These are phyloP conservation scores for Podospora fimiseda DNA, from an alignment of 495 filamentous ascomycete genomes.

Conservation along the genomic window DNA sequence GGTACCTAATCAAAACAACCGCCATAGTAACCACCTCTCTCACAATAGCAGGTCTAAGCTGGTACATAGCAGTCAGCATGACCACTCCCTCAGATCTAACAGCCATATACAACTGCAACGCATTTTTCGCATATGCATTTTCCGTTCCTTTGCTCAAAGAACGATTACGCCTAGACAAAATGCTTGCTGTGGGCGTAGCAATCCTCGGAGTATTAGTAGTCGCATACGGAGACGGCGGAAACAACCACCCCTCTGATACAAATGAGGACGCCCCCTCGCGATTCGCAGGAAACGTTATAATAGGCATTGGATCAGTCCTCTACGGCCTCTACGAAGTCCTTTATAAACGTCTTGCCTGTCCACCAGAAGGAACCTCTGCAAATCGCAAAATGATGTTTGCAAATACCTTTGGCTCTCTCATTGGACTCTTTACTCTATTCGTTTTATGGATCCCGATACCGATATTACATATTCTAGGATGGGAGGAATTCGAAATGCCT, in stretches of 20 bases:
- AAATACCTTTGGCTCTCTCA: slow-evolving; percentile 80
- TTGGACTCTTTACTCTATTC: slow-evolving; percentile 74
- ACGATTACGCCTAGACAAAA: slow-evolving; percentile 70
- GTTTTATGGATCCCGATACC: slow-evolving; percentile 92
- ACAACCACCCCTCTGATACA: slow-evolving; percentile 28
- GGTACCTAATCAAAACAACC: slow-evolving; percentile 71
- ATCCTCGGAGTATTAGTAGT: slow-evolving; percentile 86
- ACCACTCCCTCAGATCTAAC: slow-evolving; percentile 90
- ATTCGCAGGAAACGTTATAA: slow-evolving; percentile 79
- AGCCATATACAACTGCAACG: slow-evolving; percentile 98
- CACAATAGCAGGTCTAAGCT: slow-evolving; percentile 85
- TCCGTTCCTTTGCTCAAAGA: slow-evolving; percentile 84
- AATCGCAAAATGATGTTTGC: slow-evolving; percentile 85
- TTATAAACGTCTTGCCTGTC: slow-evolving; percentile 88
- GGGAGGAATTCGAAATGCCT: slow-evolving; percentile 79
- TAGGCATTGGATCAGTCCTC: slow-evolving; percentile 85
- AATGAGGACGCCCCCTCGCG: slow-evolving; percentile 43
- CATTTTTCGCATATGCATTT: slow-evolving; percentile 97
- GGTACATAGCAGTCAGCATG: slow-evolving; percentile 91
- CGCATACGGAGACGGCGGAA: slow-evolving; percentile 70
- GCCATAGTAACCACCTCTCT: slow-evolving; percentile 77
- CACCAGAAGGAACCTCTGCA: slow-evolving; percentile 77
- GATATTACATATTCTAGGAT: slow-evolving; percentile 66
- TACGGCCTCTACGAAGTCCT: slow-evolving; percentile 97
- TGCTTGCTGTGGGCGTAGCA: slow-evolving; percentile 74